Conservation (phyloP, 148 eudicot genomes). For the Bassia scoparia region DNA sequence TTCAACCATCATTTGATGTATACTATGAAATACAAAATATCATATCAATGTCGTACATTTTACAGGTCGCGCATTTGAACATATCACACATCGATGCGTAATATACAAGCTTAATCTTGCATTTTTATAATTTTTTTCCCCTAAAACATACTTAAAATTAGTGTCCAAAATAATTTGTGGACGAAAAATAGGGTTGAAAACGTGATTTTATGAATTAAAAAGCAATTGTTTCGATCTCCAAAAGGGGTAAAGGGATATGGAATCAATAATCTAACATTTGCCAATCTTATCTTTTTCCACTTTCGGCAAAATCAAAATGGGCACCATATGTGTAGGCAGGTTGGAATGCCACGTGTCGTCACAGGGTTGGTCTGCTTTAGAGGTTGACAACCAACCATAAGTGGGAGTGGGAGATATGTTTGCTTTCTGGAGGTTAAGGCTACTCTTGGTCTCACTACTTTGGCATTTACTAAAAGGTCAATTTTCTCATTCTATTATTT, state of each 20-base stretch:
- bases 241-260: not conserved
- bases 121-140: too few species aligned
- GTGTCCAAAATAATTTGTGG: too few species aligned
- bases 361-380: constrained; percentile 14
- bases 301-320: constrained; percentile 31
- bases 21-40: too few species aligned
- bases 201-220: too few species aligned
- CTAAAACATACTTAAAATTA: too few species aligned
- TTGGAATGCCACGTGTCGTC: constrained; percentile 7
- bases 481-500: not conserved
- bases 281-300: constrained; percentile 20
- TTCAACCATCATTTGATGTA: too few species aligned
- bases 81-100: too few species aligned
- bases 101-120: too few species aligned
- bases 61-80: too few species aligned
- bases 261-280: not conserved
- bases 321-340: constrained; percentile 19
- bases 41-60: too few species aligned
- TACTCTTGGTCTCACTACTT: constrained; percentile 9
- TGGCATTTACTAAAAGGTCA: constrained; percentile 16
- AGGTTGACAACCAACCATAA: constrained; percentile 20
- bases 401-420: not conserved
- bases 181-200: too few species aligned
- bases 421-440: constrained; percentile 8
- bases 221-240: not conserved